These are phyloP conservation scores for Papilionanthe hybrid DNA, from an alignment of 116 monocot genomes.

Conservation along the genomic window DNA sequence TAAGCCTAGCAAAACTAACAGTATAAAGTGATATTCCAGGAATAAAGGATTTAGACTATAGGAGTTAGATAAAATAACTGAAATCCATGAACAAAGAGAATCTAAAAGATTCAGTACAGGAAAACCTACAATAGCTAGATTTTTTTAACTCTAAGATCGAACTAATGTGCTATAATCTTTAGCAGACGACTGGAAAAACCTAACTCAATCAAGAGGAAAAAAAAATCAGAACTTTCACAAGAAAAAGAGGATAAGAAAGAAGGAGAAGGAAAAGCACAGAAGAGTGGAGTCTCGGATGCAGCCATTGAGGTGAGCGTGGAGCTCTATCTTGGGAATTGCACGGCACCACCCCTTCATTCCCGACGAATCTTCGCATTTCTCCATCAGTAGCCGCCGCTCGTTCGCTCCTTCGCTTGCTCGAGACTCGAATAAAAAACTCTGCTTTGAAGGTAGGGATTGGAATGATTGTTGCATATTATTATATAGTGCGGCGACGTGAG, in stretches of 20 bases:
- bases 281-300: conserved; percentile 90
- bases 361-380: conserved; percentile 9
- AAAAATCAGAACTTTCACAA: not conserved
- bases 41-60: not conserved
- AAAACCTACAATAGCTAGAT: not conserved
- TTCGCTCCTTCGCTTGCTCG: not conserved
- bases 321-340: conserved; percentile 71
- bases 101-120: not conserved
- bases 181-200: not conserved
- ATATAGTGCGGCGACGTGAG: not conserved
- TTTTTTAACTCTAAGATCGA: not conserved
- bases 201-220: not conserved
- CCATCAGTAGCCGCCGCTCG: not conserved
- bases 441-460: conserved; percentile 3
- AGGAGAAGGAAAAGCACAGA: conserved; percentile 36
- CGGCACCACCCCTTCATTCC: conserved; percentile 62
- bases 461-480: conserved; percentile 3
- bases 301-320: conserved; percentile 92
- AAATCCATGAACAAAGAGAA: not conserved
- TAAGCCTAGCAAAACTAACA: conserved; percentile 1
- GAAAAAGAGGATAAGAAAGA: not conserved
- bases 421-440: not conserved
- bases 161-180: not conserved
- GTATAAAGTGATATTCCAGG: not conserved
- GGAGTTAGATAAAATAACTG: too few species aligned